phyloP scores from a whole-genome alignment of 768 basidiomycete species.

The Naganishia vaughanmartiniae region DNA sequence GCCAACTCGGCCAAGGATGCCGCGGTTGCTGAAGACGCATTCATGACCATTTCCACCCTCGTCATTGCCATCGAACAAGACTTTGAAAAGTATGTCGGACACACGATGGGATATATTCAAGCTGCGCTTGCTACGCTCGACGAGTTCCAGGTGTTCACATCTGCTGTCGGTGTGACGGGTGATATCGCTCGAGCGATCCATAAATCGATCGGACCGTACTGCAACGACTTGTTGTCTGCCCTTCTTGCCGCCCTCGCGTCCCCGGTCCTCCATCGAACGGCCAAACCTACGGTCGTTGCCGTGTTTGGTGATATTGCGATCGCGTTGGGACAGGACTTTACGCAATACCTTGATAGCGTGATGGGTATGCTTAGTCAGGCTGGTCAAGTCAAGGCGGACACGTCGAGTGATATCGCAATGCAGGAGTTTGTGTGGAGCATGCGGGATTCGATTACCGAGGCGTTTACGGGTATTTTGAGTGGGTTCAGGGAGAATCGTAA shows the following conservation, averaged over 20 bases:
- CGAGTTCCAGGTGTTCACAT: conserved; percentile 91
- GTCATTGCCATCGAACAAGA: conserved; percentile 59
- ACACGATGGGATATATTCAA: conserved; percentile 81
- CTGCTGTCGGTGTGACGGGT: conserved; percentile 91
- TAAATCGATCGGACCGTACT: conserved; percentile 76
- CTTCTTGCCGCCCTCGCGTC: conserved; percentile 87
- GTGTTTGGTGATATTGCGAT: conserved; percentile 97
- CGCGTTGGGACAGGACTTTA: conserved; percentile 79
- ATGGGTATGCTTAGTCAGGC: conserved; percentile 91
- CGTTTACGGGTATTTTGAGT: conserved; percentile 90
- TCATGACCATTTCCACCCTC: conserved; percentile 85
- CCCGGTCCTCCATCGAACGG: conserved; percentile 82
- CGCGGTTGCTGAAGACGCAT: conserved; percentile 92
- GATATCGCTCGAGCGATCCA: conserved; percentile 94
- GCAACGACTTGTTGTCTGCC: conserved; percentile 84
- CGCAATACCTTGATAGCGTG: conserved; percentile 82
- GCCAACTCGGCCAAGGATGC: conserved; percentile 85
- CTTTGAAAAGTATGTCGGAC: conserved; percentile 78
- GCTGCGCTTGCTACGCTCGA: conserved; percentile 87
- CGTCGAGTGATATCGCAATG: conserved; percentile 56
- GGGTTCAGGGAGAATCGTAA: conserved; percentile 79
- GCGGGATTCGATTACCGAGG: conserved; percentile 92
- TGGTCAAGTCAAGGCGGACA: conserved; percentile 78
- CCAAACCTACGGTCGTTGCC: conserved; percentile 92
- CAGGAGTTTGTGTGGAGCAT: conserved; percentile 86